Evolutionary conservation across 139 green algal species (phyloP).

Genomic region (Chlamydomonas sphaeroides): DNA sequence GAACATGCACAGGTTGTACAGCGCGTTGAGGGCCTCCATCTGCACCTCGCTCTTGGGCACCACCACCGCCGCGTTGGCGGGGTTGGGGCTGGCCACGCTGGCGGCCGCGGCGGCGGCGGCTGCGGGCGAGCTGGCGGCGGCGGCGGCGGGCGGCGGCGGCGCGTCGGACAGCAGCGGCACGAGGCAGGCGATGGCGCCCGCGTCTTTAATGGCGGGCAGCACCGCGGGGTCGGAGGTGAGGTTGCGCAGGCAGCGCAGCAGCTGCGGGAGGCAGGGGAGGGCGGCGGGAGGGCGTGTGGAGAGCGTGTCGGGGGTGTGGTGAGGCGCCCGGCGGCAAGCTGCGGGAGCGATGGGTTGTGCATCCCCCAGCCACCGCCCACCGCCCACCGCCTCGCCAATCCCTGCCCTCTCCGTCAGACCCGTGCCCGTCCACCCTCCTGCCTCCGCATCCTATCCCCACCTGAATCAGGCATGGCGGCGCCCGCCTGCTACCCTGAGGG

Average conservation of each 20-base stretch:
- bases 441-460: too few species aligned
- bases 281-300: background rate
- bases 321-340: background rate
- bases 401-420: too few species aligned
- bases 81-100: background rate
- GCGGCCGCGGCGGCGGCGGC: background rate
- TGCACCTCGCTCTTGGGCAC: constrained; percentile 51
- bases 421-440: too few species aligned
- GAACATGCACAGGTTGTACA: constrained; percentile 87
- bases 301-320: too few species aligned
- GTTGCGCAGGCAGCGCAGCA: constrained; percentile 62
- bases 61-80: background rate
- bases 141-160: constrained; percentile 22
- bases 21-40: constrained; percentile 72
- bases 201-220: constrained; percentile 63
- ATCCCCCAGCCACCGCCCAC: too few species aligned
- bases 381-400: too few species aligned
- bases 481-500: too few species aligned
- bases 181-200: constrained; percentile 64
- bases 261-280: background rate
- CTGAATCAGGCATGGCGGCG: too few species aligned
- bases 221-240: constrained; percentile 56
- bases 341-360: too few species aligned
- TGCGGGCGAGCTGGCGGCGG: constrained; percentile 44
- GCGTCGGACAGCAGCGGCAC: constrained; percentile 62